phyloP scores from a whole-genome alignment of 2,329 filamentous ascomycete species.

The Colletotrichum sp. region DNA sequence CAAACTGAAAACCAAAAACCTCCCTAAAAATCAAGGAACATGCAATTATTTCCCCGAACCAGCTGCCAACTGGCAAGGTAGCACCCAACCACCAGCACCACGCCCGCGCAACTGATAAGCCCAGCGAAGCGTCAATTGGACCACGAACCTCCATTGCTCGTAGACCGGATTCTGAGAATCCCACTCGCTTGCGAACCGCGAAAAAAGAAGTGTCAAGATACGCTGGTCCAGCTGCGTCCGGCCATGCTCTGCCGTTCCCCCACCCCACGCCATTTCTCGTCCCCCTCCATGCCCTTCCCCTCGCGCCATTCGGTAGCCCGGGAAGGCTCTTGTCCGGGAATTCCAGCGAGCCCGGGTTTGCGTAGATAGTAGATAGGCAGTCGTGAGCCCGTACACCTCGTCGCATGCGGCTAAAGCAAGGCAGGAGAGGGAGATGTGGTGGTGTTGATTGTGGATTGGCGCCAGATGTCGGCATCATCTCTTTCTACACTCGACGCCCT shows the following conservation, averaged over 20 bases:
- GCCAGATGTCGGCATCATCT: background rate
- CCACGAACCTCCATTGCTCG: background rate
- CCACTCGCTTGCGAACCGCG: slow-evolving; percentile 1
- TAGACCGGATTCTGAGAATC: slow-evolving; percentile 7
- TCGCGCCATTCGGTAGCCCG: background rate
- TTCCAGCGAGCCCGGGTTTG: background rate
- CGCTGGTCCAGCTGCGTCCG: background rate
- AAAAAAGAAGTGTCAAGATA: background rate
- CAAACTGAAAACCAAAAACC: background rate
- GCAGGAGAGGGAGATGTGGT: background rate
- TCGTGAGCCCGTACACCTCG: background rate
- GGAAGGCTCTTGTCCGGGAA: background rate
- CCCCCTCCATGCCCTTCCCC: background rate
- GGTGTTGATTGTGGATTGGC: background rate
- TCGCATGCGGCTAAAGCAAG: slow-evolving; percentile 15
- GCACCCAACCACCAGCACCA: background rate
- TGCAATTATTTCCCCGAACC: slow-evolving; percentile 8
- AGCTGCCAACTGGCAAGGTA: background rate
- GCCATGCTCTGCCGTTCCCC: background rate
- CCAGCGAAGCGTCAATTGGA: slow-evolving; percentile 3
- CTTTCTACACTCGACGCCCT: background rate
- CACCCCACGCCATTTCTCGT: background rate
- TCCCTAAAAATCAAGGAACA: background rate
- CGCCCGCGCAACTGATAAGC: background rate
- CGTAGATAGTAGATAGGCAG: background rate